Conservation (phyloP, 108 stramenopile genomes). For the Chaetoceros tenuissimus region DNA sequence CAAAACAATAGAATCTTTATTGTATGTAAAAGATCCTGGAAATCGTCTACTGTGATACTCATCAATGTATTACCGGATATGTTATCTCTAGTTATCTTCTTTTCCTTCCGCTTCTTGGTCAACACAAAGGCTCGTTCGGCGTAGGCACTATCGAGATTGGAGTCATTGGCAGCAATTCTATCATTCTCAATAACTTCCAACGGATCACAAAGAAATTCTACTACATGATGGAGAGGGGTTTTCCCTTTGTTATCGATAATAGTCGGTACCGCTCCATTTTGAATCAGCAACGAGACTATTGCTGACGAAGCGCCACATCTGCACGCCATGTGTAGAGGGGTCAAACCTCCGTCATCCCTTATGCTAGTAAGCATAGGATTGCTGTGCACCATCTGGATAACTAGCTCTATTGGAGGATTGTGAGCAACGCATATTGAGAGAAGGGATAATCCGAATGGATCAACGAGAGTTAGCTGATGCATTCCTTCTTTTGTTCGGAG, state of each 20-base stretch:
- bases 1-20: not conserved
- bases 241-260: not conserved
- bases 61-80: not conserved
- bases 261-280: not conserved
- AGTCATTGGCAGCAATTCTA: too few species aligned
- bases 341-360: slow-evolving; percentile 3
- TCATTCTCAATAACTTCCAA: too few species aligned
- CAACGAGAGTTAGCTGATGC: not conserved
- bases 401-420: not conserved
- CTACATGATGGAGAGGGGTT: not conserved
- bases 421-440: not conserved
- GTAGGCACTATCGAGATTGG: too few species aligned
- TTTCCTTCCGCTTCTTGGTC: not conserved
- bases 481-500: not conserved
- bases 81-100: not conserved
- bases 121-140: not conserved
- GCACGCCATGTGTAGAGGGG: not conserved
- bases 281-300: not conserved
- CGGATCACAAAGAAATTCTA: not conserved
- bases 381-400: not conserved
- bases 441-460: not conserved
- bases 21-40: not conserved
- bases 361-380: not conserved
- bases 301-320: not conserved
- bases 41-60: not conserved